These are phyloP conservation scores for Alternaria arbusti DNA, from an alignment of 2,329 filamentous ascomycete genomes.

Conservation along the genomic window DNA sequence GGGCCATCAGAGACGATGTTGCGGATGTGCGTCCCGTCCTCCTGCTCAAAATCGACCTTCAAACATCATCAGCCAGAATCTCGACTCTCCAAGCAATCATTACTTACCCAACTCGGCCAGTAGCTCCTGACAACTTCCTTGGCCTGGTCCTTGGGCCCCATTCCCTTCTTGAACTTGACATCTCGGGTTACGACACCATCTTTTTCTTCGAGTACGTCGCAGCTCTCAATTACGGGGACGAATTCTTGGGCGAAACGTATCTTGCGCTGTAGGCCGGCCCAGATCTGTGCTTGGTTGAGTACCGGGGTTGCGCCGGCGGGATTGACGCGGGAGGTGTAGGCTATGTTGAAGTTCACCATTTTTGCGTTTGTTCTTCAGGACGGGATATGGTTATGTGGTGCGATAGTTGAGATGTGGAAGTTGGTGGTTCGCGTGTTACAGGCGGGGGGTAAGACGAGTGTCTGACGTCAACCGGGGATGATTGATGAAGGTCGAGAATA, in stretches of 20 bases:
- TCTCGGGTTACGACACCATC: conserved; percentile 43
- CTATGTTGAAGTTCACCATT: conserved; percentile 51
- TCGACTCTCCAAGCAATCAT: neutral
- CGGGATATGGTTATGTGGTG: neutral
- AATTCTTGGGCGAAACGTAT: conserved; percentile 55
- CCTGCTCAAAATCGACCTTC: conserved; percentile 56
- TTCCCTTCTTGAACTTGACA: conserved; percentile 50
- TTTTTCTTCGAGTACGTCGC: conserved; percentile 50
- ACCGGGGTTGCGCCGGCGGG: conserved; percentile 45
- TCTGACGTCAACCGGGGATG: neutral
- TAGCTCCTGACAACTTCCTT: conserved; percentile 50
- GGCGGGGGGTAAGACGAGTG: neutral
- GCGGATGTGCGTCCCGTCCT: conserved; percentile 51
- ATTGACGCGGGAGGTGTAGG: conserved; percentile 55
- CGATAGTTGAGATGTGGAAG: neutral
- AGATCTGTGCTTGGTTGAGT: conserved; percentile 50
- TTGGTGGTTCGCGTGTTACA: neutral
- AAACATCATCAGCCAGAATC: neutral
- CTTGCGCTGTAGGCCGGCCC: conserved; percentile 55
- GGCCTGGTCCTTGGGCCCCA: conserved; percentile 35
- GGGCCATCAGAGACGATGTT: conserved; percentile 54
- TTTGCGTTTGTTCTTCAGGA: conserved; percentile 10
- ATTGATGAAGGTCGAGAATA: neutral
- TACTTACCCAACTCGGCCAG: conserved; percentile 50
- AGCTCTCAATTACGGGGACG: conserved; percentile 52